Conservation (phyloP, 768 basidiomycete species). For the Symmetrospora coprosmae region DNA sequence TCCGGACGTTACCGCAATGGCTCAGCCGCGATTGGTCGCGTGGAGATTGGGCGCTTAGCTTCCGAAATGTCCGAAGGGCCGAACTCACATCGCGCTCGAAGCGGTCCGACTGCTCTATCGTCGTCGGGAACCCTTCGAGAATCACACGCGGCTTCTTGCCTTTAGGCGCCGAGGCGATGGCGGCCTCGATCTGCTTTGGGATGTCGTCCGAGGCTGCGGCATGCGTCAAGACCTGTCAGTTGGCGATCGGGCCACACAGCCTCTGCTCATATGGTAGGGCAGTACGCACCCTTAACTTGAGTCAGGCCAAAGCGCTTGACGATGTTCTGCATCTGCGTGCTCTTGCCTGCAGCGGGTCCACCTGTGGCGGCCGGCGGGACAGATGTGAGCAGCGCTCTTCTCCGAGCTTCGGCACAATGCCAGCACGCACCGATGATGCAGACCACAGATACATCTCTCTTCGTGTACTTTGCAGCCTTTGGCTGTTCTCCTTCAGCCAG, state of each 20-base stretch:
- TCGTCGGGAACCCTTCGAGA: constrained; percentile 2
- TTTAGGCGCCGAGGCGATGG: not conserved
- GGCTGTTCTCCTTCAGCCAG: no score
- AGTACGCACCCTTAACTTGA: constrained; percentile 4
- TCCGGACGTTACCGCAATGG: no score
- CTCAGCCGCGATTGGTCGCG: no score
- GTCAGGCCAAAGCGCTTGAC: constrained; percentile 1
- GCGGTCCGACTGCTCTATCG: not conserved
- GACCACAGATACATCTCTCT: not conserved
- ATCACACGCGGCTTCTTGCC: constrained; percentile 1
- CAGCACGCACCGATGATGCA: constrained; percentile 10
- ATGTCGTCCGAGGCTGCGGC: not conserved
- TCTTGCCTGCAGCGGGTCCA: constrained; percentile 5
- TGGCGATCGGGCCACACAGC: no score
- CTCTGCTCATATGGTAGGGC: not conserved
- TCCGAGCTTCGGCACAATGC: no score
- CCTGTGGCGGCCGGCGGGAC: not conserved
- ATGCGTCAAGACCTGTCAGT: not conserved
- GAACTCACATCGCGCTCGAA: constrained; percentile 4
- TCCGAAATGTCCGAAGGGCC: no score
- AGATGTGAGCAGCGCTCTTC: no score
- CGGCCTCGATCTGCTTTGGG: not conserved
- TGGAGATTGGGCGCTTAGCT: no score
- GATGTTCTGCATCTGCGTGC: constrained; percentile 4
- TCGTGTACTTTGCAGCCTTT: no score